Evolutionary conservation across 352 stramenopile genomes (phyloP), one percentile per base, ranked within the genome.

Genomic region (Phytophthora ohioensis): DNA sequence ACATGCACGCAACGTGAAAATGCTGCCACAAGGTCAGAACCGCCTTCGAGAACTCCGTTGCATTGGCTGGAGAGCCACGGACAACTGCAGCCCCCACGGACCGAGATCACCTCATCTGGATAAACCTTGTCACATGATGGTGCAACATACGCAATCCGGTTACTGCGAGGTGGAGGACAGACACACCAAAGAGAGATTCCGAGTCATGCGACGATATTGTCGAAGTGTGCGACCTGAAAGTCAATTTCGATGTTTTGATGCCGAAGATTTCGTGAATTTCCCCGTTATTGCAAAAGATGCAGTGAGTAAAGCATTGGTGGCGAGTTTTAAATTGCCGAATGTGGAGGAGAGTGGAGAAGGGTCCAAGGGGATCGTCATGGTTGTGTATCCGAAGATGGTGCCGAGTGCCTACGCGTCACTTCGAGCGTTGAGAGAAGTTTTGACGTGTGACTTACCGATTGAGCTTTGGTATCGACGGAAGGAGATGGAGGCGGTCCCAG

Each of bases 321-420:
- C 63, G 7, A 52, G 32, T 42, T 77, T 75, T 59, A 30, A 21
- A 3, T 38, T 77, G 53, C 68, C 63, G 4, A 42, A 74, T 56
- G 34, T 71, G 32, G 39, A 32, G 12, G 30, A 17, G 34, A 10
- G 12, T 12, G 5, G 7, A 2, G 31, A 58, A 30, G 47, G n/a
- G 12, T 62, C 58, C 0, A 65, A 73, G n/a, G 80, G 78, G 2
- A 87, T 91, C 39, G 65, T 85, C 42, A 87, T 90, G 61, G 78
- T 87, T 17, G 69, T 87, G 41, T 87, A 91, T 53, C 82, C 79
- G 4, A 85, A 85, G 43, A 74, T 86, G 51, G 59, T 90, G 12
- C 60, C 75, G n/a, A 79, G 78, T 54, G 69, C 70, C 3, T 82
- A 91, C 38, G 80, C 78, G 10, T 73, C 59, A 1, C 65, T 89